These are phyloP conservation scores for Aspergillus homomorphus DNA, from an alignment of 495 filamentous ascomycete genomes.

Conservation along the genomic window DNA sequence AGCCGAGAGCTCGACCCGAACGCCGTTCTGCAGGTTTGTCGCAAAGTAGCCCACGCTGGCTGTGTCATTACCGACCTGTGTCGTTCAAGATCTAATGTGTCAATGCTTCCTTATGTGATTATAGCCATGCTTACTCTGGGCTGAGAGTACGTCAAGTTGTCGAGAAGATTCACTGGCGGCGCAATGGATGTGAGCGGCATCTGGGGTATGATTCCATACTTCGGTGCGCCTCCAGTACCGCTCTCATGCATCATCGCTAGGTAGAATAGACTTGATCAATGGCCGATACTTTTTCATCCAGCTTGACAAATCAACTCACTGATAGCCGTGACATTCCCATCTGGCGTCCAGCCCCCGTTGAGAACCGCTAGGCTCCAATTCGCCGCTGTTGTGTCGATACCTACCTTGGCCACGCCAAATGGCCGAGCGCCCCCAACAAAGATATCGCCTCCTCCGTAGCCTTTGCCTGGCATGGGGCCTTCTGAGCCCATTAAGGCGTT, in stretches of 20 bases:
- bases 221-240: conserved; percentile 66
- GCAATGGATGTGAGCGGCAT: conserved; percentile 48
- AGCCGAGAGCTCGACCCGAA: conserved; percentile 57
- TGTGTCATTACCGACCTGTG: conserved; percentile 45
- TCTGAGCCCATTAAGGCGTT: conserved; percentile 39
- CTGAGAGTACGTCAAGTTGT: conserved; percentile 42
- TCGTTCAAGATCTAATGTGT: not conserved
- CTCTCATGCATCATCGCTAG: conserved; percentile 63
- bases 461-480: conserved; percentile 30
- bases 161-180: conserved; percentile 37
- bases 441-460: conserved; percentile 58
- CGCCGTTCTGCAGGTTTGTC: conserved; percentile 49
- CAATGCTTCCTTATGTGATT: too few species aligned
- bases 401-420: conserved; percentile 66
- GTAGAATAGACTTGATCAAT: not conserved
- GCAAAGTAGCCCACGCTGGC: conserved; percentile 61
- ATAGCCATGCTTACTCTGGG: conserved; percentile 29
- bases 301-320: conserved; percentile 21
- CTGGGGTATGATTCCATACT: conserved; percentile 66
- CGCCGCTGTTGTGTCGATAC: conserved; percentile 55
- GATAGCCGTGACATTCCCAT: conserved; percentile 61
- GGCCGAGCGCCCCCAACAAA: conserved; percentile 64
- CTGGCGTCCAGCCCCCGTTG: conserved; percentile 57
- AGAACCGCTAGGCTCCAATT: conserved; percentile 48
- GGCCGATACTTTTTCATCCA: not conserved